These are phyloP conservation scores for Naganishia vishniacii DNA, from an alignment of 768 basidiomycete species.

Conservation along the genomic window DNA sequence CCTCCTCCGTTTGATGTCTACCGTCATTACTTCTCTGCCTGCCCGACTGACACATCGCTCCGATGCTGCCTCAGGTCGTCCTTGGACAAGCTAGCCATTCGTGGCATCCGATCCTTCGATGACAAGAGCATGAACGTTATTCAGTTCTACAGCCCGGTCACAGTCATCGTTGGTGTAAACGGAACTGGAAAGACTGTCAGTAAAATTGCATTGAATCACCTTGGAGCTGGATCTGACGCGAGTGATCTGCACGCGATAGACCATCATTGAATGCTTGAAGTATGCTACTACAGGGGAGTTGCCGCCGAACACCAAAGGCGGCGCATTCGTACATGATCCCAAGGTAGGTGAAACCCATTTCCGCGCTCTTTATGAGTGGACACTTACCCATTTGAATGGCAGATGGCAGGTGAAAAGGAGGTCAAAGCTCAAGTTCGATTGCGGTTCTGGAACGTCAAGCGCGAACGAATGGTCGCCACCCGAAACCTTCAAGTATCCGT, in stretches of 20 bases:
- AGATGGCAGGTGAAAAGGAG: slow-evolving; percentile 95
- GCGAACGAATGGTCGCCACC: slow-evolving; percentile 80
- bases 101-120: slow-evolving; percentile 89
- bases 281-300: slow-evolving; percentile 98
- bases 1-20: too few relatives aligned
- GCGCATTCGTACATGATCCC: slow-evolving; percentile 97
- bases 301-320: slow-evolving; percentile 92
- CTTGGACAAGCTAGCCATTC: slow-evolving; percentile 86
- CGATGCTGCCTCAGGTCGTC: slow-evolving; percentile 54
- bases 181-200: slow-evolving; percentile 87
- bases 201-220: not conserved
- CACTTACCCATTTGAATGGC: slow-evolving; percentile 32
- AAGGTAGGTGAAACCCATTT: slow-evolving; percentile 53
- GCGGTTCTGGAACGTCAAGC: slow-evolving; percentile 82
- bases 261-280: slow-evolving; percentile 98
- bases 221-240: not conserved
- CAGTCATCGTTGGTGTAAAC: slow-evolving; percentile 97
- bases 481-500: slow-evolving; percentile 85
- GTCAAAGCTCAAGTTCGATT: slow-evolving; percentile 98
- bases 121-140: slow-evolving; percentile 89
- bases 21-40: too few relatives aligned
- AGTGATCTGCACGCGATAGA: slow-evolving; percentile 49
- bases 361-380: slow-evolving; percentile 22
- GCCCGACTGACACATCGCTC: too few relatives aligned
- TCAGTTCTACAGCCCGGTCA: slow-evolving; percentile 94